These are phyloP conservation scores for Spinacia oleracea DNA, from an alignment of 179 eudicot species.

Conservation along the genomic window DNA sequence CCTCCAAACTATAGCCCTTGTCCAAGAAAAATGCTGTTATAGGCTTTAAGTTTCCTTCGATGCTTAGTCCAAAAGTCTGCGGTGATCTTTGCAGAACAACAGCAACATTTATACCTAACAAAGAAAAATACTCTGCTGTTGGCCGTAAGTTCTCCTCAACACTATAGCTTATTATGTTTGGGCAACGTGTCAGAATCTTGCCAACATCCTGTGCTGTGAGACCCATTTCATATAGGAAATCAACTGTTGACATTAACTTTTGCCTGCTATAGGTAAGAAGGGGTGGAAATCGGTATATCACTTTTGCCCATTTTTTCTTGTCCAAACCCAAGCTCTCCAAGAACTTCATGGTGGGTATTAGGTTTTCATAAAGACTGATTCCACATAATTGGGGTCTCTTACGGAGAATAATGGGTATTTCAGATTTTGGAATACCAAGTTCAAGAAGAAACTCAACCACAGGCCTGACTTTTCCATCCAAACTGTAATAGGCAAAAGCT, in stretches of 20 bases:
- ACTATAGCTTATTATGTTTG: constrained; percentile 68
- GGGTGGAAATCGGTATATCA: constrained; percentile 71
- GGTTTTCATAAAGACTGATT: constrained; percentile 66
- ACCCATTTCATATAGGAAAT: constrained; percentile 78
- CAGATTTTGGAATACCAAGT: constrained; percentile 69
- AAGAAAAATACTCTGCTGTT: constrained; percentile 62
- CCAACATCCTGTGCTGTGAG: constrained; percentile 56
- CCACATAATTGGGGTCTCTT: constrained; percentile 84
- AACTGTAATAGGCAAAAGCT: constrained; percentile 76
- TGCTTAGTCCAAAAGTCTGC: constrained; percentile 73
- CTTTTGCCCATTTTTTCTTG: constrained; percentile 78
- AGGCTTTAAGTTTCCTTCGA: constrained; percentile 76
- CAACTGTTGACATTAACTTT: constrained; percentile 64
- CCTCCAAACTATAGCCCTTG: constrained; percentile 56
- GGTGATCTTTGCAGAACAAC: constrained; percentile 58
- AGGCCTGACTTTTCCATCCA: constrained; percentile 80
- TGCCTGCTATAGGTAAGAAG: constrained; percentile 74
- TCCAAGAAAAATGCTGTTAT: constrained; percentile 68
- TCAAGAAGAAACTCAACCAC: constrained; percentile 78
- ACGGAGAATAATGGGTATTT: constrained; percentile 61
- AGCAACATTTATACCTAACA: constrained; percentile 62
- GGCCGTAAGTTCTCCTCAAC: constrained; percentile 76
- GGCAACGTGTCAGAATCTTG: constrained; percentile 67
- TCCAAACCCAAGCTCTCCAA: constrained; percentile 75
- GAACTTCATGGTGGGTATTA: constrained; percentile 77